phyloP scores from a whole-genome alignment of 2,329 filamentous ascomycete species.

The Mollisiaceae sp. region DNA sequence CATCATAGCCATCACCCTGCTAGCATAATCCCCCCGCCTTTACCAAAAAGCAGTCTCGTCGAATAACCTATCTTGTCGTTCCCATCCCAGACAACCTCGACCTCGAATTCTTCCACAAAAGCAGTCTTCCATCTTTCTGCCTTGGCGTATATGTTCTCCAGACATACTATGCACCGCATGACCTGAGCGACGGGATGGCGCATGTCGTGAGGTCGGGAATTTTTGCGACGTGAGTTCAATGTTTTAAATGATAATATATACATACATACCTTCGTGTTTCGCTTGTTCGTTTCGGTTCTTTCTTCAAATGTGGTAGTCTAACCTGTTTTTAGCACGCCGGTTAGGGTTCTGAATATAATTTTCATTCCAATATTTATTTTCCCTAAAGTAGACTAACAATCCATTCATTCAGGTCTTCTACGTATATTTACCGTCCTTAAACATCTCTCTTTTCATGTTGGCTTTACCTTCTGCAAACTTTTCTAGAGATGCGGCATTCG shows the following conservation, averaged over 20 bases:
- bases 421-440: too few relatives aligned
- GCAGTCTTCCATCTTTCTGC: neutral
- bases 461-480: too few relatives aligned
- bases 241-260: neutral
- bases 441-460: too few relatives aligned
- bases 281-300: neutral
- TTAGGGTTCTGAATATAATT: neutral
- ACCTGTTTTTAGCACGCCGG: neutral
- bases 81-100: neutral
- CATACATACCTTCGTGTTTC: too few relatives aligned
- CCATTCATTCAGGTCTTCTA: too few relatives aligned
- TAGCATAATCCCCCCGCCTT: neutral
- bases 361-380: too few relatives aligned
- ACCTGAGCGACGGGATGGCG: neutral
- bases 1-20: neutral
- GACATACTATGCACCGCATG: neutral
- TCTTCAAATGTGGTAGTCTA: neutral
- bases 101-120: neutral
- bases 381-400: too few relatives aligned
- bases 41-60: neutral
- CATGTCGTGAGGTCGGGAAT: neutral
- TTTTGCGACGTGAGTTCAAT: neutral
- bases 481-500: too few relatives aligned
- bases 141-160: neutral
- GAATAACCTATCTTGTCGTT: neutral